Conservation (phyloP, 1,139 yeast species). For the Pichia sp. region DNA sequence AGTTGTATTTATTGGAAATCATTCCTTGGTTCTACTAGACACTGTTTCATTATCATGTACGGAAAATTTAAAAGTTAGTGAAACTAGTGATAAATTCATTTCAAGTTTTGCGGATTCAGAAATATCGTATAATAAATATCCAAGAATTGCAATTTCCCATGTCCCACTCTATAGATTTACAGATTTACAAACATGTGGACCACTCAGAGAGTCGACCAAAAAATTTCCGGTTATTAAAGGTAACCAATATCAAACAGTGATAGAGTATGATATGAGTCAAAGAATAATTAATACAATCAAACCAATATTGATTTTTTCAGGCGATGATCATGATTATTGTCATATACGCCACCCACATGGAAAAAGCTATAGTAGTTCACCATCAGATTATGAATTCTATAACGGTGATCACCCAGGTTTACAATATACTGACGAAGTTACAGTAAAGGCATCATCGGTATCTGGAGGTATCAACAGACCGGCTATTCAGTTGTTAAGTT, state of each 20-base stretch:
- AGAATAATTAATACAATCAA: constrained; percentile 47
- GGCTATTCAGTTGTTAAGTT: constrained; percentile 74
- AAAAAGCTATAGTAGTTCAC: constrained; percentile 8
- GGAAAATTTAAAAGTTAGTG: constrained; percentile 36
- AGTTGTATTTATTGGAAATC: constrained; percentile 58
- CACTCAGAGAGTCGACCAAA: constrained; percentile 54
- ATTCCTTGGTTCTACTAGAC: constrained; percentile 70
- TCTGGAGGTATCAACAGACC: constrained; percentile 83
- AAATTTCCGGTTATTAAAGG: constrained; percentile 68
- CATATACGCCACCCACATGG: constrained; percentile 53
- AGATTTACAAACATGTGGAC: constrained; percentile 54
- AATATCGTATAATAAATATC: constrained; percentile 34
- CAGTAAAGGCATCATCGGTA: constrained; percentile 88
- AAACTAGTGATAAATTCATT: constrained; percentile 38
- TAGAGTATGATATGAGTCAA: constrained; percentile 51
- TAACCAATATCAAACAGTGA: constrained; percentile 70
- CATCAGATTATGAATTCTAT: constrained; percentile 9
- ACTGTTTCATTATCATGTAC: constrained; percentile 68
- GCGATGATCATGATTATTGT: constrained; percentile 97
- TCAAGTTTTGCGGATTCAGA: constrained; percentile 25
- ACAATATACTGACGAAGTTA: constrained; percentile 57
- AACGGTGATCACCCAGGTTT: constrained; percentile 28
- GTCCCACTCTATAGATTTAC: constrained; percentile 68
- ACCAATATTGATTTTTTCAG: constrained; percentile 73
- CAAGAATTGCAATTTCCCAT: constrained; percentile 69